Conservation (phyloP, 192 early-diverging fungal genomes). For the Coemansia asiatica region DNA sequence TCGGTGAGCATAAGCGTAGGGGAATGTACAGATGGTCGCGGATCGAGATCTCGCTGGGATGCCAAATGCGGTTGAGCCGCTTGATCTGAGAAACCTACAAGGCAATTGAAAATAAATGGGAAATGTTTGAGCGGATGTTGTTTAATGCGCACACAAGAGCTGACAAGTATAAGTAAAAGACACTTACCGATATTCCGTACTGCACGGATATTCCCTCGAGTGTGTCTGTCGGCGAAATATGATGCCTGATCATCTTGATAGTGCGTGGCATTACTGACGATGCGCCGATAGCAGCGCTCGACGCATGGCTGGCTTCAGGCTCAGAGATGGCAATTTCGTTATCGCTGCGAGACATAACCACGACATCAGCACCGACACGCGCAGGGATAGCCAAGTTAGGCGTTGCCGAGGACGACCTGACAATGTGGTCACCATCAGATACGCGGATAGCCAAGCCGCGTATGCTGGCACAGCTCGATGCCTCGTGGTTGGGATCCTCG, state of each 20-base stretch:
- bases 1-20: conserved; percentile 40
- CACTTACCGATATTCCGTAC: conserved; percentile 39
- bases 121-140: too few species aligned
- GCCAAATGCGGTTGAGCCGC: conserved; percentile 51
- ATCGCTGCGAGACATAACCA: conserved; percentile 11
- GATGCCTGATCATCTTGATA: conserved; percentile 46
- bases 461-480: background rate
- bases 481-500: background rate
- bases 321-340: conserved; percentile 11
- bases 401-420: background rate
- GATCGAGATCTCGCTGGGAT: conserved; percentile 35
- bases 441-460: conserved; percentile 11
- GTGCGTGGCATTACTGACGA: conserved; percentile 14
- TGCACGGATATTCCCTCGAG: conserved; percentile 41
- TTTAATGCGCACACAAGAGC: too few species aligned
- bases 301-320: conserved; percentile 9
- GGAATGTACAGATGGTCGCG: conserved; percentile 46
- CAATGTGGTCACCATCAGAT: background rate
- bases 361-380: conserved; percentile 10
- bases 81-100: conserved; percentile 43
- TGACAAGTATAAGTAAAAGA: too few species aligned
- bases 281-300: background rate
- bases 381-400: conserved; percentile 9
- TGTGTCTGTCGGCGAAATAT: conserved; percentile 20
- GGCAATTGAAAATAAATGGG: too few species aligned